A percentile compares a stretch with the other conserved stretches of the same genome.
Evolutionary conservation across 257 asterid species (phyloP).

Genomic region (Catharanthus roseus): DNA sequence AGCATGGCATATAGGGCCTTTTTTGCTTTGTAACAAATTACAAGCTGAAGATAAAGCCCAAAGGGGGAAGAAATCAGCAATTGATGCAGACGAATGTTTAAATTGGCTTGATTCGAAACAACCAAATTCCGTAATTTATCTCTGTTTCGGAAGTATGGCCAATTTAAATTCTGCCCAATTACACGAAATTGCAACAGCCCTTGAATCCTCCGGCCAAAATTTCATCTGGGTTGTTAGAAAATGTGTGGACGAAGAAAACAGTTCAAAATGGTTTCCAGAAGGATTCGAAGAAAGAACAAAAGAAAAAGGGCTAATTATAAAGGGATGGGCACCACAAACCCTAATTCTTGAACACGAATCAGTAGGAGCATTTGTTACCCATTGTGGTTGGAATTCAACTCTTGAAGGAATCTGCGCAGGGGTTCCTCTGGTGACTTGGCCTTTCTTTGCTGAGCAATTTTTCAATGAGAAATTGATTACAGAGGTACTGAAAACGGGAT

Average conservation of each 20-base stretch:
- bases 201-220: constrained; percentile 46
- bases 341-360: constrained; percentile 38
- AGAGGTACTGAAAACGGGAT: constrained; percentile 27
- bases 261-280: constrained; percentile 37
- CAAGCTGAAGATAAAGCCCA: constrained; percentile 1
- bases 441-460: constrained; percentile 34
- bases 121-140: constrained; percentile 46
- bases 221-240: constrained; percentile 67
- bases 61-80: constrained; percentile 38
- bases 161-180: constrained; percentile 41
- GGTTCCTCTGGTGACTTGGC: background rate
- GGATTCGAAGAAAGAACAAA: constrained; percentile 49
- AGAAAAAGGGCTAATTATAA: constrained; percentile 48
- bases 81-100: constrained; percentile 45
- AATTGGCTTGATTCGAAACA: constrained; percentile 52
- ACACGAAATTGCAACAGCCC: constrained; percentile 57
- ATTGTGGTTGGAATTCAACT: constrained; percentile 55
- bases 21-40: constrained; percentile 21
- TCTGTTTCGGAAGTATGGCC: constrained; percentile 56
- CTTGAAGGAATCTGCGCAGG: constrained; percentile 48
- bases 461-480: constrained; percentile 39
- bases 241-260: constrained; percentile 20
- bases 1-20: constrained; percentile 47
- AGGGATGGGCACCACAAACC: constrained; percentile 72
- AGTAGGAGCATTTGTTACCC: constrained; percentile 39